These are phyloP conservation scores for Phytopythium aichiense DNA, from an alignment of 352 stramenopile genomes.

Conservation along the genomic window DNA sequence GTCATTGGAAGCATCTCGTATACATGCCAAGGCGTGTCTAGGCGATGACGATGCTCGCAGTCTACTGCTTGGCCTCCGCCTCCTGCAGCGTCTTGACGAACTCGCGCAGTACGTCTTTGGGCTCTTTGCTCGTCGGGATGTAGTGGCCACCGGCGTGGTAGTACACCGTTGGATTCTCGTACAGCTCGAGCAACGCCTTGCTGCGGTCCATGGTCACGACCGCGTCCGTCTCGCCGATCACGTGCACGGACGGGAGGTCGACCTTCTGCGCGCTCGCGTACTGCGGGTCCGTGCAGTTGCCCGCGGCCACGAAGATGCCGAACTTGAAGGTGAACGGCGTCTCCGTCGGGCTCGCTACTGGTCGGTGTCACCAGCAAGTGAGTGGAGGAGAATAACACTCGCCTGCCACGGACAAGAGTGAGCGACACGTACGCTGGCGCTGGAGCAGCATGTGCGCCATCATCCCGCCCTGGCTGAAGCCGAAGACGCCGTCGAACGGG, in stretches of 20 bases:
- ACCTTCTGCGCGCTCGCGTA: constrained; percentile 42
- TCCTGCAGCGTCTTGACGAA: constrained; percentile 58
- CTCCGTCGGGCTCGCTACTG: constrained; percentile 29
- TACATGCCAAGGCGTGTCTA: background rate
- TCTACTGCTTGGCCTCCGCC: constrained; percentile 7
- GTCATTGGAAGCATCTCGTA: background rate
- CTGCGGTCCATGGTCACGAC: constrained; percentile 59
- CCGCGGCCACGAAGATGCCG: constrained; percentile 69
- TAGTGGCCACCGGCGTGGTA: constrained; percentile 77
- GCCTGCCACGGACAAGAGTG: background rate
- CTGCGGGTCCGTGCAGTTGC: constrained; percentile 33
- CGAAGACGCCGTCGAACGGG: constrained; percentile 84
- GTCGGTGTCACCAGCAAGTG: background rate
- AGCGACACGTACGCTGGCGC: constrained; percentile 46
- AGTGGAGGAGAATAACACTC: background rate
- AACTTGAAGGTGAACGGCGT: constrained; percentile 66
- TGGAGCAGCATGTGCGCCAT: constrained; percentile 68
- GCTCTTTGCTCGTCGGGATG: constrained; percentile 82
- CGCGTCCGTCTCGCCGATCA: constrained; percentile 77
- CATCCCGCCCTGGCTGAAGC: constrained; percentile 80
- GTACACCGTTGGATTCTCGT: constrained; percentile 49
- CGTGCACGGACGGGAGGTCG: constrained; percentile 64
- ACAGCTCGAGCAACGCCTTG: constrained; percentile 48
- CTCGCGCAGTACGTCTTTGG: constrained; percentile 64
- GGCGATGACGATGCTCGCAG: background rate